Evolutionary conservation across 345 rosid genomes (phyloP).

Genomic region (Jatropha curcas): DNA sequence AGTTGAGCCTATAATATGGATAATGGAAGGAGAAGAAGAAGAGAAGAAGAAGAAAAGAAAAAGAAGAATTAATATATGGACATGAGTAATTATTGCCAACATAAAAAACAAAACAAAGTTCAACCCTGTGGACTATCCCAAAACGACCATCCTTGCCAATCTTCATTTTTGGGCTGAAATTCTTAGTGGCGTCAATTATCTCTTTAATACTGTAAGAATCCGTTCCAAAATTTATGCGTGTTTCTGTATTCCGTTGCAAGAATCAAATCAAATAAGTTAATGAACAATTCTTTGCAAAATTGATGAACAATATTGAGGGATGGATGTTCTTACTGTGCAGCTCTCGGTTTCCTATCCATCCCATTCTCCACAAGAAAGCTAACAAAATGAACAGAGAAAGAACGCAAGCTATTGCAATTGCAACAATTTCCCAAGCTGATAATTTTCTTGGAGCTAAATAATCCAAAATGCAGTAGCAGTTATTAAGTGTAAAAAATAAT

Average conservation of each 20-base stretch:
- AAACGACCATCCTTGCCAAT: constrained; percentile 6
- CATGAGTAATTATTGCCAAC: too few relatives aligned
- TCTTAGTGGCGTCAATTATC: constrained; percentile 21
- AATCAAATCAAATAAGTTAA: too few relatives aligned
- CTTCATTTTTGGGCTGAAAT: constrained; percentile 15
- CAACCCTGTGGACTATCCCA: constrained; percentile 1
- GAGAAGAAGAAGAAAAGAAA: too few relatives aligned
- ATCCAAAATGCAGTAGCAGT: too few relatives aligned
- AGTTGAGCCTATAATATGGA: background rate
- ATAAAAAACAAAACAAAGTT: background rate
- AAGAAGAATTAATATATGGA: too few relatives aligned
- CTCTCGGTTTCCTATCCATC: constrained; percentile 21
- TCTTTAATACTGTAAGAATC: constrained; percentile 7
- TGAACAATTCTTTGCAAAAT: too few relatives aligned
- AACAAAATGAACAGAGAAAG: constrained; percentile 7
- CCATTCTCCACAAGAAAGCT: constrained; percentile 20
- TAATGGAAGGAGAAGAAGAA: background rate
- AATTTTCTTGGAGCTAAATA: background rate
- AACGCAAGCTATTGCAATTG: constrained; percentile 1
- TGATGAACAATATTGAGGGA: too few relatives aligned
- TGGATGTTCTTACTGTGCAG: background rate
- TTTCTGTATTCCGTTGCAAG: constrained; percentile 15
- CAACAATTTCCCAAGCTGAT: constrained; percentile 1
- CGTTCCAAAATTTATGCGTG: background rate
- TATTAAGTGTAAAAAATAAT: background rate